Conservation (phyloP, 108 stramenopile genomes). For the Pseudonitzschia multiseries region DNA sequence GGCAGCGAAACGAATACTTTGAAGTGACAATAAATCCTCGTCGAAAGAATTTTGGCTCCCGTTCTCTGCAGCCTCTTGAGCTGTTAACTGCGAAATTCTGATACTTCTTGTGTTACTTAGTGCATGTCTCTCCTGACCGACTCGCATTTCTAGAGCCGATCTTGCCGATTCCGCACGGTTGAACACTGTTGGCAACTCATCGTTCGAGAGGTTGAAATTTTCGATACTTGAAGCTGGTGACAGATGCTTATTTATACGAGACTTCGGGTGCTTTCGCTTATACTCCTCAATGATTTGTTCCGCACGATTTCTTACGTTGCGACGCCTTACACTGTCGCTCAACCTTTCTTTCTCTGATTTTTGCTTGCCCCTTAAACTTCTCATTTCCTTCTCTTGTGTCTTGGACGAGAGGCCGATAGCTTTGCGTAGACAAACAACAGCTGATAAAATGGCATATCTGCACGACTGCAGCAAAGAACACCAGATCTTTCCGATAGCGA, state of each 20-base stretch:
- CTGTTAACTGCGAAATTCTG: slow-evolving; percentile 54
- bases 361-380: slow-evolving; percentile 21
- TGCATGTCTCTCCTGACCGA: slow-evolving; percentile 26
- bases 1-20: slow-evolving; percentile 45
- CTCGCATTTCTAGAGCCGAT: slow-evolving; percentile 40
- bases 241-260: not conserved
- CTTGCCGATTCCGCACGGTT: slow-evolving; percentile 61
- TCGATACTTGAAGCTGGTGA: slow-evolving; percentile 24
- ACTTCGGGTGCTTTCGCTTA: slow-evolving; percentile 7
- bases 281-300: slow-evolving; percentile 63
- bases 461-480: slow-evolving; percentile 8
- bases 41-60: slow-evolving; percentile 20
- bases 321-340: slow-evolving; percentile 40
- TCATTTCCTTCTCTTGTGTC: not conserved
- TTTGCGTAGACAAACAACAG: slow-evolving; percentile 1
- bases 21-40: slow-evolving; percentile 72
- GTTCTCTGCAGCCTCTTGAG: slow-evolving; percentile 25
- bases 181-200: slow-evolving; percentile 71
- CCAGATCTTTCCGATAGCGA: slow-evolving; percentile 29
- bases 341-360: slow-evolving; percentile 29
- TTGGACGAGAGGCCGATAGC: not conserved
- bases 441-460: not conserved
- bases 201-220: slow-evolving; percentile 20
- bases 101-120: slow-evolving; percentile 40
- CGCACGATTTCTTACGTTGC: slow-evolving; percentile 64